Evolutionary conservation across 1,284 basidiomycete species (phyloP).

Genomic region (Puccinia hordei): DNA sequence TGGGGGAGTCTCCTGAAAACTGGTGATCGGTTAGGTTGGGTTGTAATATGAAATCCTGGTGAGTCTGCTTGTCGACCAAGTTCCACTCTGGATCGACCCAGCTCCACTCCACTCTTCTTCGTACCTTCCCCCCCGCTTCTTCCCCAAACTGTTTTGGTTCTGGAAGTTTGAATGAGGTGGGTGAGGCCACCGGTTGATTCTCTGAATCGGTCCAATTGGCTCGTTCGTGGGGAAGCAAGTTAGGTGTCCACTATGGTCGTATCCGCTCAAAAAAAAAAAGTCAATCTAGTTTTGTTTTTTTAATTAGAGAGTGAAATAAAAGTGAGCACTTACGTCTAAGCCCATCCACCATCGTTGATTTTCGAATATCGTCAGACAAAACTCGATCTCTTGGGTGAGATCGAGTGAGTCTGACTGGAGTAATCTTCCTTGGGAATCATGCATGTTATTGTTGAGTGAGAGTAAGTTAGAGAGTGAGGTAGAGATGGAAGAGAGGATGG

Average conservation of each 20-base stretch:
- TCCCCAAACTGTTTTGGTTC: constrained; percentile 54
- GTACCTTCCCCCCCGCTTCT: constrained; percentile 45
- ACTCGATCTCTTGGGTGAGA: constrained; percentile 55
- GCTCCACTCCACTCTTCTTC: constrained; percentile 55
- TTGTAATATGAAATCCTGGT: neutral
- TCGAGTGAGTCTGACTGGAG: too few relatives aligned
- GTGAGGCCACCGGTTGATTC: constrained; percentile 58
- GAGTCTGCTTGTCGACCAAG: constrained; percentile 54
- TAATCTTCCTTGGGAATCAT: neutral
- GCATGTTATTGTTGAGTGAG: neutral
- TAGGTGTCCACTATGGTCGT: constrained; percentile 56
- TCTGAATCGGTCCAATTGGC: constrained; percentile 57
- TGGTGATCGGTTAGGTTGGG: too few relatives aligned
- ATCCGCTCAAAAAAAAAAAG: neutral
- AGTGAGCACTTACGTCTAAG: constrained; percentile 53
- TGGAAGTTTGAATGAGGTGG: constrained; percentile 58
- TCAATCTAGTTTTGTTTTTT: neutral
- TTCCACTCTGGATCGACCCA: constrained; percentile 59
- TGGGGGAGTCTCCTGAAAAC: too few relatives aligned
- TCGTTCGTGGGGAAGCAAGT: constrained; percentile 58
- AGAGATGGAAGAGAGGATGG: neutral
- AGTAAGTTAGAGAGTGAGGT: neutral
- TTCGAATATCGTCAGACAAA: constrained; percentile 59
- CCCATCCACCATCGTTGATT: constrained; percentile 61
- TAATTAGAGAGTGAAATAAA: neutral